These are phyloP conservation scores for Coffea humblotiana DNA, from an alignment of 305 asterid species.

Conservation along the genomic window DNA sequence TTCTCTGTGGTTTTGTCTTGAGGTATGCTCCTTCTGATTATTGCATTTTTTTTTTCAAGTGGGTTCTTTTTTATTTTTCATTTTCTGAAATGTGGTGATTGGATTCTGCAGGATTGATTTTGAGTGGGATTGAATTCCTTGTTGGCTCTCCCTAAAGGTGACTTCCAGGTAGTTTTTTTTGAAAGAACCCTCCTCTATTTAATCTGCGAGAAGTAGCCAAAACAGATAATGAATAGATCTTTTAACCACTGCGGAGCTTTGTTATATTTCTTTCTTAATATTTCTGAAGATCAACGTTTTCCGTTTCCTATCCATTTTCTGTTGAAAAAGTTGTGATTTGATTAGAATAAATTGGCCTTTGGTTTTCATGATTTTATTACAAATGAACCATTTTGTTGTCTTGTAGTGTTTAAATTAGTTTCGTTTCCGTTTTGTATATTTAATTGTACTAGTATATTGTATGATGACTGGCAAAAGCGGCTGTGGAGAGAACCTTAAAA, in stretches of 20 bases:
- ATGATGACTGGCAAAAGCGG: neutral
- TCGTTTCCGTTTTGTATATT: neutral
- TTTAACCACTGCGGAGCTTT: neutral
- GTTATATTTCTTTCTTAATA: neutral
- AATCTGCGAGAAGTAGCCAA: neutral
- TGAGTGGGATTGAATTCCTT: neutral
- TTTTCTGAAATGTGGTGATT: conserved; percentile 5
- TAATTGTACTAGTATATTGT: neutral
- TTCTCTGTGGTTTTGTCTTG: neutral
- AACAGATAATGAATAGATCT: neutral
- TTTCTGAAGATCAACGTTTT: neutral
- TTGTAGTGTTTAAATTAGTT: neutral
- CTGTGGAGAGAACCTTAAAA: neutral
- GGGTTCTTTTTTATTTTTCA: neutral
- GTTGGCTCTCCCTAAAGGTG: neutral
- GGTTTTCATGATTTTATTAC: too few species aligned
- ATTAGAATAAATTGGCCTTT: neutral
- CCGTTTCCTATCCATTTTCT: neutral
- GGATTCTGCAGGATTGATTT: conserved; percentile 15
- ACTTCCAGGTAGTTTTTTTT: neutral
- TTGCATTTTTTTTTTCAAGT: neutral
- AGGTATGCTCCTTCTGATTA: neutral
- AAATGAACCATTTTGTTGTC: too few species aligned
- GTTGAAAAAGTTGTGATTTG: neutral
- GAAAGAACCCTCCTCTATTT: neutral